Base-by-base conservation (phyloP, 352 stramenopile genomes). In the Pythium guiyangense region DNA sequence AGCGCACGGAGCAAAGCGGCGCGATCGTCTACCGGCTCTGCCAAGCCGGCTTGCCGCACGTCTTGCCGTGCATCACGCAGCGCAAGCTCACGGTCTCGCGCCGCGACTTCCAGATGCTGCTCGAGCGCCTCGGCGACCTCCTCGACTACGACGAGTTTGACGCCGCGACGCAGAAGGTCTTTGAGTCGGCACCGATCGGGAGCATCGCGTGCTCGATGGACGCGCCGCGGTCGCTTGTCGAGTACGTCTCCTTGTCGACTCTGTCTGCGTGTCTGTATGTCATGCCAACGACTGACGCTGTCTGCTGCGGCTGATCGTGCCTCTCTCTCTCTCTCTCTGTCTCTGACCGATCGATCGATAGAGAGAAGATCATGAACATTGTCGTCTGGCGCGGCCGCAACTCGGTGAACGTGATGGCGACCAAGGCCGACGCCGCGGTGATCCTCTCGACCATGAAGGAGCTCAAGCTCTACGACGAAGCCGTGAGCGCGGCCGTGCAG, bases 21-120 rank as follows among this genome's bases (percentile, higher is more conserved):
- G 78, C 71, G 14, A 88, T 85, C 49, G 77, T 84, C 17, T 97
- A 95, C 73, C 90, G 92, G 12, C 64, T 98, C 20, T 97, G 85
- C 56, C 90, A 97, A 58, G 80, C 91, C 8, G 90, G 91, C 31
- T 53, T 97, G 25, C 64, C 69, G 20, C 77, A 96, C 57, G 73
- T 95, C n/a, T 71, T 96, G 42, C 86, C 87, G 18, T 91, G 81
- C 67, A 88, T 94, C 73, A 74, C 55, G 59, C 69, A 77, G 47
- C 80, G 86, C 50, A 92, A 87, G 58, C 64, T 74, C 6, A 67
- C 66, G 15, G 80, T 96, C 20, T 82, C 73, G 22, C 52, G 69
- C 14, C 75, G 68, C 18, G 86, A 96, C 46, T 86, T 96, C 57
- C 86, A 96, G 66, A 91, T 92, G 77, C 66, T 96, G 64, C 63